Evolutionary conservation across 768 basidiomycete genomes (phyloP).

Genomic region (Russula lepida): DNA sequence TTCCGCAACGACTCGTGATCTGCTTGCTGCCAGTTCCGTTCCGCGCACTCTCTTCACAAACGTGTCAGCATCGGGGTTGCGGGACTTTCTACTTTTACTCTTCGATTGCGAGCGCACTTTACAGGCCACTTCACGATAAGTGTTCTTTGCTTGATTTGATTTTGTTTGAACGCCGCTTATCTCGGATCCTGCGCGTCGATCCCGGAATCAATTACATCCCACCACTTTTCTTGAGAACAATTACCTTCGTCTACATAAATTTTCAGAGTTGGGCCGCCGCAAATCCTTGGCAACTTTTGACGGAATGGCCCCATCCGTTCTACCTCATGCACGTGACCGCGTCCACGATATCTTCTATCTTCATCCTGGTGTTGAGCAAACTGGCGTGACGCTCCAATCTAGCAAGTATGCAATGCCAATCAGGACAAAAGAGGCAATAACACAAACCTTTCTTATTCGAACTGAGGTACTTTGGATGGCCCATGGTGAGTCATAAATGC

Average conservation of each 20-base stretch:
- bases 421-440: too few relatives aligned
- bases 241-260: not conserved
- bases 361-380: too few relatives aligned
- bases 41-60: not conserved
- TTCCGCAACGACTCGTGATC: not conserved
- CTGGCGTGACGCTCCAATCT: too few relatives aligned
- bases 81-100: not conserved
- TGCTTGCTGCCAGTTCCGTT: not conserved
- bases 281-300: not conserved
- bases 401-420: too few relatives aligned
- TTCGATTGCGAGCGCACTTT: not conserved
- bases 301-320: not conserved
- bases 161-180: not conserved
- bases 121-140: not conserved
- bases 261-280: not conserved
- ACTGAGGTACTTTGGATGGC: too few relatives aligned
- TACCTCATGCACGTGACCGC: not conserved
- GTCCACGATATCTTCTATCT: not conserved
- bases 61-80: not conserved
- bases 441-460: too few relatives aligned
- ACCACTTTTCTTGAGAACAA: not conserved
- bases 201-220: constrained; percentile 1
- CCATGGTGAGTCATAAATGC: too few relatives aligned
- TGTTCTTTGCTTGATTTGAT: constrained; percentile 4
- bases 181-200: not conserved